Evolutionary conservation across 305 asterid species (phyloP).

Genomic region (Solanum chacoense): DNA sequence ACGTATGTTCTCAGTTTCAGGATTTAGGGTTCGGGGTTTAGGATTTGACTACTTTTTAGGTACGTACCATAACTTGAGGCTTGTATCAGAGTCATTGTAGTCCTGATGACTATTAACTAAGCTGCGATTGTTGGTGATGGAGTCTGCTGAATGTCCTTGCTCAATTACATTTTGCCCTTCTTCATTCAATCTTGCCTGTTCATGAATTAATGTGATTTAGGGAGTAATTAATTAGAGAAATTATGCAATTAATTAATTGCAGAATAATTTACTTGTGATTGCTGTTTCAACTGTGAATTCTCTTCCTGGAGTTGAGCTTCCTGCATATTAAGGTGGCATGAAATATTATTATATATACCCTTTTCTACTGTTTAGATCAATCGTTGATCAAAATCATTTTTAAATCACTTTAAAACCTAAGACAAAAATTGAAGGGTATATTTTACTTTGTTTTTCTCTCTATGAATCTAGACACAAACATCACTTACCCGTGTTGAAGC

Average conservation of each 20-base stretch:
- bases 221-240: not conserved
- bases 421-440: not conserved
- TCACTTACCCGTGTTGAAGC: not conserved
- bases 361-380: not conserved
- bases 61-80: slow-evolving; percentile 49
- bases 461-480: not conserved
- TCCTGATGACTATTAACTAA: slow-evolving; percentile 12
- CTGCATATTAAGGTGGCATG: slow-evolving; percentile 23
- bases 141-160: slow-evolving; percentile 31
- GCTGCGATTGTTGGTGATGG: slow-evolving; percentile 19
- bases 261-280: slow-evolving; percentile 4
- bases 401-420: not conserved
- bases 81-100: slow-evolving; percentile 28
- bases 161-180: slow-evolving; percentile 8
- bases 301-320: slow-evolving; percentile 43
- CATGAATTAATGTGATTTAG: not conserved
- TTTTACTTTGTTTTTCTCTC: not conserved
- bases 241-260: not conserved
- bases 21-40: not conserved
- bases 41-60: not conserved
- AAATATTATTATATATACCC: not conserved
- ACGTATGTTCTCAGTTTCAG: not conserved
- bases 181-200: not conserved
- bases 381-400: not conserved
- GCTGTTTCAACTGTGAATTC: slow-evolving; percentile 39